These are phyloP conservation scores for Plicaturopsis crispa DNA, from an alignment of 768 basidiomycete species.

Conservation along the genomic window DNA sequence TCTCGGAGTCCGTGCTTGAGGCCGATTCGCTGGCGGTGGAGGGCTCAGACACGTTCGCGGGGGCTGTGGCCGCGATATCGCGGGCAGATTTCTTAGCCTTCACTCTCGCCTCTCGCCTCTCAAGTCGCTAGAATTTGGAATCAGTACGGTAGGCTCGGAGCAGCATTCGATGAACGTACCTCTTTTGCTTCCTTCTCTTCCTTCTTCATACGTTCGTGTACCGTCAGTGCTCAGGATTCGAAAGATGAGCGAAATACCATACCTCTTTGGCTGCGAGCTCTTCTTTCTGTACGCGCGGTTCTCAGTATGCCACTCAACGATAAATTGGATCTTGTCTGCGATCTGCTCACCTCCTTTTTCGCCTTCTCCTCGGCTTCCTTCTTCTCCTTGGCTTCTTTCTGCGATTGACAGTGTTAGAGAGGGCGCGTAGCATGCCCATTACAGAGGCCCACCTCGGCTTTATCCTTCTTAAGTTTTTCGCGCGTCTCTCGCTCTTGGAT, in stretches of 20 bases:
- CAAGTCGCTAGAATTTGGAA: slow-evolving; percentile 34
- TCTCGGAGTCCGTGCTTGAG: slow-evolving; percentile 24
- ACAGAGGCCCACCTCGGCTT: slow-evolving; percentile 41
- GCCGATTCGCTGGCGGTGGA: slow-evolving; percentile 5
- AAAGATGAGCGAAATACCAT: slow-evolving; percentile 5
- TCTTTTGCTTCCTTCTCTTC: slow-evolving; percentile 40
- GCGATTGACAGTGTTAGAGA: slow-evolving; percentile 4
- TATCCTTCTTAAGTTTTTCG: slow-evolving; percentile 75
- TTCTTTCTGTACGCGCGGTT: slow-evolving; percentile 14
- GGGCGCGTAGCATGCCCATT: background rate
- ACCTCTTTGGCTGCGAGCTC: slow-evolving; percentile 37
- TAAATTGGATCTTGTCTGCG: slow-evolving; percentile 1
- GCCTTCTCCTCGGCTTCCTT: slow-evolving; percentile 64
- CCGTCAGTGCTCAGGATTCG: slow-evolving; percentile 13
- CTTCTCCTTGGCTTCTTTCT: slow-evolving; percentile 80
- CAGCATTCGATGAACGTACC: slow-evolving; percentile 16
- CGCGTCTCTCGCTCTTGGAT: slow-evolving; percentile 76
- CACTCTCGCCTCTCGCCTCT: slow-evolving; percentile 45
- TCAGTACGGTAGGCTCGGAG: slow-evolving; percentile 7
- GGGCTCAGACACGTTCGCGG: slow-evolving; percentile 12
- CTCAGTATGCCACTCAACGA: slow-evolving; percentile 6
- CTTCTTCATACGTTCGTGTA: slow-evolving; percentile 21
- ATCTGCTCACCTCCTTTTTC: slow-evolving; percentile 56
- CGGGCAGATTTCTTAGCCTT: slow-evolving; percentile 45
- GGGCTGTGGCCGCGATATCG: slow-evolving; percentile 19